phyloP scores from a whole-genome alignment of 805 yeast species.

The Yarrowia keelungensis region DNA sequence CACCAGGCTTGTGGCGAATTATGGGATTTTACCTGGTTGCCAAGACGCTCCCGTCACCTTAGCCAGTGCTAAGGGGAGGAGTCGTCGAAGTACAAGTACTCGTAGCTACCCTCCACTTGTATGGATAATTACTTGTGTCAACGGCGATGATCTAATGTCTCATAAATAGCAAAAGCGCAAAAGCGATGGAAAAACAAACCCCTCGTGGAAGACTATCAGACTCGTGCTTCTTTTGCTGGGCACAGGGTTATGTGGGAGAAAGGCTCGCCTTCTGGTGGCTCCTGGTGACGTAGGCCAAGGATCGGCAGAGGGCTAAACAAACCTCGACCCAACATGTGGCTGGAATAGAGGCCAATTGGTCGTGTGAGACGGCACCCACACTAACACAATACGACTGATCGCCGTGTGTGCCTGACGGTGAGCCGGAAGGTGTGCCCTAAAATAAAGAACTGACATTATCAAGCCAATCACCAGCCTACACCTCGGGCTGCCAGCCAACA shows the following conservation, averaged over 20 bases:
- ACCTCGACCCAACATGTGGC: neutral
- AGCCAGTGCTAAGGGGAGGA: no score
- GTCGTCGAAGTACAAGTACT: no score
- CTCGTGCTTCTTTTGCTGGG: no score
- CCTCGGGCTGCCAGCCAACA: no score
- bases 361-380: neutral
- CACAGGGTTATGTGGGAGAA: neutral
- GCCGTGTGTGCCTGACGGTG: neutral
- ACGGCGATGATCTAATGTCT: constrained; percentile 26
- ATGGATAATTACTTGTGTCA: constrained; percentile 15
- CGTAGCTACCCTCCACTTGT: no score
- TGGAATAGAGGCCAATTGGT: constrained; percentile 4
- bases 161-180: constrained; percentile 26
- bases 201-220: no score
- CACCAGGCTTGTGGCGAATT: neutral
- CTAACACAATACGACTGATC: constrained; percentile 4
- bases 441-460: no score
- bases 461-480: no score
- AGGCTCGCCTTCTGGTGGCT: no score
- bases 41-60: neutral
- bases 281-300: neutral
- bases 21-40: neutral
- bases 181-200: constrained; percentile 5
- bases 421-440: neutral
- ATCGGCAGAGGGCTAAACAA: neutral